Percentiles rank a stretch among this genome's conserved stretches.
phyloP scores from a whole-genome alignment of 2,329 filamentous ascomycete species.

The Colletotrichum tropicale region DNA sequence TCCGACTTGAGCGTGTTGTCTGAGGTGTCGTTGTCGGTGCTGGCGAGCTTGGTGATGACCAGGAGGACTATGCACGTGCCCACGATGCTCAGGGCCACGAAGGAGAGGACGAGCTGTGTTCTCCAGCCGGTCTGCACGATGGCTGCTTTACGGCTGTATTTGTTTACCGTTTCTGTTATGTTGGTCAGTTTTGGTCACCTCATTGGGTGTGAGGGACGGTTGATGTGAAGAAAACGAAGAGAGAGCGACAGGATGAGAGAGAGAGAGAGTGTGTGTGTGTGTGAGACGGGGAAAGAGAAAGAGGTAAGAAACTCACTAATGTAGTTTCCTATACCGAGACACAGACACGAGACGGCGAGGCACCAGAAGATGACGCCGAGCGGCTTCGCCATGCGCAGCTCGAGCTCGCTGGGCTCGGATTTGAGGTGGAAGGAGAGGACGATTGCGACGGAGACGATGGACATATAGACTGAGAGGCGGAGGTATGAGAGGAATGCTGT shows the following conservation, averaged over 20 bases:
- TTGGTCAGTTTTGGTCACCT: not conserved
- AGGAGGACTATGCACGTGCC: conserved; percentile 70
- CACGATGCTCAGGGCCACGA: conserved; percentile 67
- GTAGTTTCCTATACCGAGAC: conserved; percentile 84
- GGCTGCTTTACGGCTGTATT: conserved; percentile 79
- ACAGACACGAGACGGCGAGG: conserved; percentile 77
- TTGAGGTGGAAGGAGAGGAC: conserved; percentile 93
- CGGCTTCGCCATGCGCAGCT: conserved; percentile 79
- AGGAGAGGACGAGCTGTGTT: conserved; percentile 76
- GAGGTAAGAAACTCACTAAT: conserved; percentile 58
- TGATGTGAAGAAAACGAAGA: not conserved
- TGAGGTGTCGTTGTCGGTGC: not conserved
- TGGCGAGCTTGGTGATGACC: conserved; percentile 45
- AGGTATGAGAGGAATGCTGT: conserved; percentile 87
- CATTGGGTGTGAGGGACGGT: not conserved
- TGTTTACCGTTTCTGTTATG: conserved; percentile 67
- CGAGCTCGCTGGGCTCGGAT: conserved; percentile 68
- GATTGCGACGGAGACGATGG: conserved; percentile 87
- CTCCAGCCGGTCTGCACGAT: conserved; percentile 94
- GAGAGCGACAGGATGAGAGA: not conserved
- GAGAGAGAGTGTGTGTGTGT: too few relatives aligned
- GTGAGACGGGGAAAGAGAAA: fast-evolving
- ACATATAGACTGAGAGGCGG: conserved; percentile 87
- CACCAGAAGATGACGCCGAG: conserved; percentile 90
- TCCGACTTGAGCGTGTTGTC: not conserved